Evolutionary conservation across 225 moss, liverwort and hornwort species (phyloP), one percentile per base, ranked within the genome.

Genomic region (Climacium dendroides): DNA sequence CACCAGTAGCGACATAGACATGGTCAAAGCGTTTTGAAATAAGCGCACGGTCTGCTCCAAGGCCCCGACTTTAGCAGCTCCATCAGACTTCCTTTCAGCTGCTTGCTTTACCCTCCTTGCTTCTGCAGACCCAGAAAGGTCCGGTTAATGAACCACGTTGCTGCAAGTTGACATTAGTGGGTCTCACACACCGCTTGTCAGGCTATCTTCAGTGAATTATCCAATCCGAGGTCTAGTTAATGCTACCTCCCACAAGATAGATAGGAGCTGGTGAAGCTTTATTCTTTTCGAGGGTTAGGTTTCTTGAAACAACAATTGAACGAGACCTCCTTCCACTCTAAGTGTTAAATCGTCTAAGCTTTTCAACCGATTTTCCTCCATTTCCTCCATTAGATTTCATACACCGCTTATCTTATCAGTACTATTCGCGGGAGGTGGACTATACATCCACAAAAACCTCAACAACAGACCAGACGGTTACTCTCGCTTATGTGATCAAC

Each of bases 61-160:
- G 29, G 91, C 86, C 63, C 70, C 87, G 63, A 89, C 89, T 78
- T 95, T 95, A 23, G 80, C 83, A 60, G 89, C 86, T 67, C 95
- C 97, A 79, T 96, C 97, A 57, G 88, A 59, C 80, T 97, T 97
- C 86, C 95, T 95, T 85, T 96, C 94, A 39, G 96, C 95, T 83
- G 94, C 90, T 90, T 97, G 96, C 81, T 94, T 95, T 65, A 91
- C 76, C 89, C 93, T 93, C 89, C 96, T 95, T 76, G 95, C 97
- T 91, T 96, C 97, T 95, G 85, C 87, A 91, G 41, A 70, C 17
- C 35, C 89, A 62, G 66, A 84, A 59, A 85, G 16, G 9, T 35
- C 24, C 34, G 26, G 48, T 89, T 60, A 76, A 48, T 57, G n/a
- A 87, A 54, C 32, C 53, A 28, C 41, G 43, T 39, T 52, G 43